Percentiles rank a stretch among this genome's conserved stretches.
Conservation (phyloP, 305 asterid species). For the Fraxinus albicans region DNA sequence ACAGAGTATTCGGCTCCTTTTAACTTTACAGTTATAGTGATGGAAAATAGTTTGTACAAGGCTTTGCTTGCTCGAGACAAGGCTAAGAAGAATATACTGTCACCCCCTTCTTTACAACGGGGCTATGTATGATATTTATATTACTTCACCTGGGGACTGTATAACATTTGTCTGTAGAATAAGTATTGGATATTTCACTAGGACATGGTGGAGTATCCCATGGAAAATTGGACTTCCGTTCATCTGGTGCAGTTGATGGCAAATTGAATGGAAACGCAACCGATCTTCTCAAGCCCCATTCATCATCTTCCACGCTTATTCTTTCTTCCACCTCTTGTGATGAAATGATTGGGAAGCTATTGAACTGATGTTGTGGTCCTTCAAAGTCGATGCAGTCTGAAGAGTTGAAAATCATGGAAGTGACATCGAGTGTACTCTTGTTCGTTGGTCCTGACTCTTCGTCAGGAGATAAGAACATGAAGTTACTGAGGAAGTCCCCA, state of each 20-base stretch:
- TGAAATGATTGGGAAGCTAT: constrained; percentile 31
- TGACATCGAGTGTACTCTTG: constrained; percentile 31
- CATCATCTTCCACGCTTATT: constrained; percentile 28
- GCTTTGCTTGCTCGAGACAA: constrained; percentile 24
- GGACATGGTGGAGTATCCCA: constrained; percentile 80
- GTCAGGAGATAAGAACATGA: constrained; percentile 40
- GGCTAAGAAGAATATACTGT: constrained; percentile 19
- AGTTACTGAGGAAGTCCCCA: constrained; percentile 38
- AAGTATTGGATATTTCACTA: constrained; percentile 55
- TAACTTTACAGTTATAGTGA: constrained; percentile 31
- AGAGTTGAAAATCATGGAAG: constrained; percentile 41
- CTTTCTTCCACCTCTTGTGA: constrained; percentile 40
- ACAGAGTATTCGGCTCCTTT: not conserved
- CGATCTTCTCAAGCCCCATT: constrained; percentile 33
- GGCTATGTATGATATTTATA: no score
- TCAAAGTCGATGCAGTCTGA: constrained; percentile 31
- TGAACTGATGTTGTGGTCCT: constrained; percentile 41
- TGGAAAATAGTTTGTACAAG: constrained; percentile 26
- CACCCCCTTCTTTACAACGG: no score
- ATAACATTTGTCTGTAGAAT: constrained; percentile 55
- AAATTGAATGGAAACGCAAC: constrained; percentile 71
- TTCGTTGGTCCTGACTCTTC: constrained; percentile 31
- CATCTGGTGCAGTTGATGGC: constrained; percentile 27
- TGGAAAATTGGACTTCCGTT: constrained; percentile 39
- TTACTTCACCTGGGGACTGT: constrained; percentile 10